Evolutionary conservation across 2,329 filamentous ascomycete species (phyloP).

Genomic region (Neonectria faginata): DNA sequence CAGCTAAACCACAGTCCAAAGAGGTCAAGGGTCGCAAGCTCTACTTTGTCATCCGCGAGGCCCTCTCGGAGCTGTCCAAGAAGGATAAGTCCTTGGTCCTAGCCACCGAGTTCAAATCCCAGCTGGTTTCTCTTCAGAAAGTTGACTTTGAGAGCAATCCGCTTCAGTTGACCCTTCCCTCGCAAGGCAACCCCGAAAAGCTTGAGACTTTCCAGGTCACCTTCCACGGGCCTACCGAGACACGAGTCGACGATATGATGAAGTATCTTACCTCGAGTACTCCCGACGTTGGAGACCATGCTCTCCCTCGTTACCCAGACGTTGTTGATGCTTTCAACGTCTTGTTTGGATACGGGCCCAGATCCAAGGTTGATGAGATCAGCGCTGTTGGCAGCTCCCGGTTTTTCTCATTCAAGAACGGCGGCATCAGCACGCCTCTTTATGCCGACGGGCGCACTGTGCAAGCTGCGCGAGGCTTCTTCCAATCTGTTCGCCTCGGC

Average conservation of each 20-base stretch:
- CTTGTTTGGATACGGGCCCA: conserved; percentile 60
- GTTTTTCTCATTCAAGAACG: conserved; percentile 59
- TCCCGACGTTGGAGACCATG: conserved; percentile 50
- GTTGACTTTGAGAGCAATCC: conserved; percentile 51
- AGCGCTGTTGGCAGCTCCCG: conserved; percentile 60
- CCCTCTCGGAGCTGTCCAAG: conserved; percentile 51
- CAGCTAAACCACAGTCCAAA: conserved; percentile 24
- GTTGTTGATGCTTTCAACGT: conserved; percentile 64
- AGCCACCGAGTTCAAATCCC: conserved; percentile 64
- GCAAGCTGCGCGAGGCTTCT: conserved; percentile 63
- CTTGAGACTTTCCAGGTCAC: conserved; percentile 55
- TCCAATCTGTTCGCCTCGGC: conserved; percentile 65
- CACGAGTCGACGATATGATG: conserved; percentile 56
- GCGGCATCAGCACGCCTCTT: conserved; percentile 45
- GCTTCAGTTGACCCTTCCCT: conserved; percentile 51
- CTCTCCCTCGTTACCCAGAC: conserved; percentile 62
- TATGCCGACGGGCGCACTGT: conserved; percentile 49
- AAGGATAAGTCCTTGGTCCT: conserved; percentile 47
- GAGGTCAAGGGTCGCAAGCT: conserved; percentile 59
- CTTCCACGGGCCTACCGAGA: conserved; percentile 55
- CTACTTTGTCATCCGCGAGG: conserved; percentile 54
- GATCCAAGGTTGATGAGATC: conserved; percentile 50
- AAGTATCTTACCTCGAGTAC: conserved; percentile 59
- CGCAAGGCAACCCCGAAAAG: conserved; percentile 47
- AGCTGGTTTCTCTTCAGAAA: conserved; percentile 56